Base-by-base conservation (phyloP, 1,139 yeast species). In the Geotrichum carabidarum region DNA sequence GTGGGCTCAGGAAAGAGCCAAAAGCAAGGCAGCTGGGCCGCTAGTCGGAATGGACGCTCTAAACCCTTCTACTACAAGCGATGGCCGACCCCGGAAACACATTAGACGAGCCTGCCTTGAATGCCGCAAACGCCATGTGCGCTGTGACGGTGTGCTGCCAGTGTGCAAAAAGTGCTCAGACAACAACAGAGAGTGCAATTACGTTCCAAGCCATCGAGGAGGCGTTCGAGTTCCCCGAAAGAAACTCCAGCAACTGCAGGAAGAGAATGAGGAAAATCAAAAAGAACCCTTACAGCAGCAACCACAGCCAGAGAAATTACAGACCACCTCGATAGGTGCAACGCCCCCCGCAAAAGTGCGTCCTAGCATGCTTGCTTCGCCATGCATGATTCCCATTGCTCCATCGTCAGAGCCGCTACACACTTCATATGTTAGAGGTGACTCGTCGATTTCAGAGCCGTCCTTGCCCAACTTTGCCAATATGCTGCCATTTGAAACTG, bases 91-190 rank as follows among this genome's bases (percentile, higher is more conserved):
- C 7, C 51, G 58, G 11, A 56, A 56, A 42, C 58, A 56, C 37
- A 56, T 56, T 32, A 31, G 55, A 34, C 47, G 58, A 5, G 59
- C 59, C 1, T 57, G 59, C 34, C 46, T 57, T 3, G 59, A 57
- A 38, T 57, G 59, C 44, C 50, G 59, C 4, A 57, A 52, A 38
- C 50, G 59, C 11, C 59, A 57, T 34, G 54, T 57, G 11, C 42
- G 57, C 8, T 57, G 59, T 36, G 59, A 57, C 31, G 59, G 59
- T 12, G 51, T 46, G 4, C 46, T 57, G 7, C 59, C 59, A 8
- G 35, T 57, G 9, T 57, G 59, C 51, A 51, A 38, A 15, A 57
- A 57, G 34, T 57, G 59, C 34, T 9, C 44, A 11, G 57, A 54
- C 37, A 49, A 53, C 11, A 43, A 44, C 27, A 37, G 59, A 1